A percentile compares a stretch with the other conserved stretches of the same genome.
phyloP scores from a whole-genome alignment of 1,284 basidiomycete genomes.

The Megacollybia platyphylla region DNA sequence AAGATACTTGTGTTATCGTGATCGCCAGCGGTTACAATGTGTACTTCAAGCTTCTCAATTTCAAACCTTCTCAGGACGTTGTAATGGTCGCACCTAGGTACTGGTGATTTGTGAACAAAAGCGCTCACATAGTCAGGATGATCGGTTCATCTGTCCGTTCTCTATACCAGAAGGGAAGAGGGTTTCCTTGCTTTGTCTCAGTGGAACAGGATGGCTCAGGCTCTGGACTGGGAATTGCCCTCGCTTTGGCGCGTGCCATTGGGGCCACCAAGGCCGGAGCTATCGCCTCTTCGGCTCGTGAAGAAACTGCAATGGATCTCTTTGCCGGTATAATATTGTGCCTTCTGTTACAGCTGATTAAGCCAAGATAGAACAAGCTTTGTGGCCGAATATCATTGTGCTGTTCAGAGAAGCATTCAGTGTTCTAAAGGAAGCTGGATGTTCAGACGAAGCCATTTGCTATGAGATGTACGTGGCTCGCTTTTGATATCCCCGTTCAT shows the following conservation, averaged over 20 bases:
- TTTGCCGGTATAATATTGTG: conserved; percentile 25
- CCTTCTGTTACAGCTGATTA: background rate
- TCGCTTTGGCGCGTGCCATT: conserved; percentile 44
- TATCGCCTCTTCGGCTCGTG: conserved; percentile 48
- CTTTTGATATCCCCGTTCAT: background rate
- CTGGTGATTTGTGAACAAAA: background rate
- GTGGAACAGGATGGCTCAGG: conserved; percentile 51
- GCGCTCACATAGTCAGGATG: conserved; percentile 26
- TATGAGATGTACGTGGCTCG: conserved; percentile 41
- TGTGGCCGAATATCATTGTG: conserved; percentile 59
- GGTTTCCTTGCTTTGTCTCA: conserved; percentile 55
- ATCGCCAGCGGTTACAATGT: conserved; percentile 58
- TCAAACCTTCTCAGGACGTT: conserved; percentile 42
- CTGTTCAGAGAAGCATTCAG: conserved; percentile 51
- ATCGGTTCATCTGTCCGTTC: conserved; percentile 54
- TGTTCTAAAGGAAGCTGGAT: conserved; percentile 51
- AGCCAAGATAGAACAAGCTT: conserved; percentile 32
- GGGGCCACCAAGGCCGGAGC: conserved; percentile 57
- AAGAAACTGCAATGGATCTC: conserved; percentile 56
- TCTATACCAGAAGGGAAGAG: conserved; percentile 44
- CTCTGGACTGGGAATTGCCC: conserved; percentile 28
- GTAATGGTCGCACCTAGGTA: conserved; percentile 58
- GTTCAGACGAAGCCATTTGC: conserved; percentile 54
- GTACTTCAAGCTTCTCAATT: conserved; percentile 45
- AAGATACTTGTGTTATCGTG: conserved; percentile 35